Base-by-base conservation (phyloP, 352 stramenopile species). In the Thraustochytrium sp. region DNA sequence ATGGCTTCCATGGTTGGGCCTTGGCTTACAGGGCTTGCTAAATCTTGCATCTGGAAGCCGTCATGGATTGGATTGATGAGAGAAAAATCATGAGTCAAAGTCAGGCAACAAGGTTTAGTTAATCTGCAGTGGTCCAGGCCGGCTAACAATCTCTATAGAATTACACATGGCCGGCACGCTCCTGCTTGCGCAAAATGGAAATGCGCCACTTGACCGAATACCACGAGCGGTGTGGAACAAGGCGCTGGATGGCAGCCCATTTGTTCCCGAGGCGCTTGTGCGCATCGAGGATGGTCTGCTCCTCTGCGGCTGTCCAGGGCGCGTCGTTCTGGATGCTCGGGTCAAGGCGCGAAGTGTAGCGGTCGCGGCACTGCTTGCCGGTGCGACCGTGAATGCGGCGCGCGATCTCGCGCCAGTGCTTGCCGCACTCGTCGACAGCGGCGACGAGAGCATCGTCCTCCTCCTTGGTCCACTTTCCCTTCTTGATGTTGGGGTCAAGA, bases 151-250 rank as follows among this genome's bases (percentile, higher is more conserved):
- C n/a, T n/a, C n/a, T n/a, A n/a, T n/a, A n/a, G n/a, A n/a, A n/a
- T n/a, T n/a, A n/a, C n/a, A n/a, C n/a, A n/a, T n/a, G n/a, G n/a
- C n/a, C n/a, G n/a, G n/a, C n/a, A 11, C n/a, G 23, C 31, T 72
- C 59, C 36, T 72, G 59, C 62, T 75, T 75, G 2, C 40, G 36
- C 8, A 75, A 37, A 18, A 54, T 75, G 37, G 62, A 75, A 89
- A 89, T 95, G 29, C 91, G 90, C 56, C 93, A 94, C 86, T 96
- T 96, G 31, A 96, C 92, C 21, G 91, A 93, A 80, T 95, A 90
- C 51, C 95, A 92, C 1, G 91, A 94, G 26, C 92, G 90, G 2
- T 91, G 91, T 74, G 91, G 90, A 4, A 80, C 31, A 13, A 80
- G 72, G 21, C 31, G 36, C 49, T 53, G 72, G 29, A 80, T 80